Base-by-base conservation (phyloP, 441 rosid genomes). In the Eruca vesicaria region DNA sequence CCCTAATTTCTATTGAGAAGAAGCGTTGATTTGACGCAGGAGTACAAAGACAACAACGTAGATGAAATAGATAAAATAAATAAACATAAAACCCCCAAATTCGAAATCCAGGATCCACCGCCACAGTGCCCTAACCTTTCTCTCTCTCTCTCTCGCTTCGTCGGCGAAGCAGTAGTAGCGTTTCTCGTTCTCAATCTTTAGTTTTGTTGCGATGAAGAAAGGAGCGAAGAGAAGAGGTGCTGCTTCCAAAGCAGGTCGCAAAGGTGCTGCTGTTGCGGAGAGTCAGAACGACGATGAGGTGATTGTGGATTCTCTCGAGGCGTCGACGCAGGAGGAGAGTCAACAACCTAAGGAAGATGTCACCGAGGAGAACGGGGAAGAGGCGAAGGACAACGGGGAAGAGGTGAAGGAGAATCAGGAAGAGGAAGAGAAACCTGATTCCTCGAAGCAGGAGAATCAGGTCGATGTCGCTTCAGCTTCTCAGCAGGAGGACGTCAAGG, bases 161-260 rank as follows among this genome's bases (percentile, higher is more conserved):
- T 15, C 50, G 65, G 59, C 59, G 66, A 63, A 69, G 21, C 14
- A 41, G 23, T 56, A 64, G 62, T 12, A 41, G 61, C 59, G 32
- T 23, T 63, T 12, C 12, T 23, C n/a, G n/a, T 71, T 41, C 48
- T 41, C 48, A 41, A 15, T 41, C 48, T 7, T 2, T 32, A 2
- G 48, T 41, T 14, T n/a, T n/a, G n/a, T n/a, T n/a, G 14, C 48
- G 73, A 91, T 91, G 96, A 85, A 66, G 87, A 93, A 85, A 59
- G 93, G 92, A 76, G 85, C 88, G 6, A 96, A 93, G 97, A 82
- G 91, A 71, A 88, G 81, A 81, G 85, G 68, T 26, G n/a, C n/a
- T n/a, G n/a, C n/a, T n/a, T n/a, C n/a, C n/a, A n/a, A n/a, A n/a
- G n/a, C n/a, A n/a, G n/a, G n/a, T n/a, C 71, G 67, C 63, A 68